Evolutionary conservation across 768 basidiomycete species (phyloP).

Genomic region (Rubroboletus satanas): DNA sequence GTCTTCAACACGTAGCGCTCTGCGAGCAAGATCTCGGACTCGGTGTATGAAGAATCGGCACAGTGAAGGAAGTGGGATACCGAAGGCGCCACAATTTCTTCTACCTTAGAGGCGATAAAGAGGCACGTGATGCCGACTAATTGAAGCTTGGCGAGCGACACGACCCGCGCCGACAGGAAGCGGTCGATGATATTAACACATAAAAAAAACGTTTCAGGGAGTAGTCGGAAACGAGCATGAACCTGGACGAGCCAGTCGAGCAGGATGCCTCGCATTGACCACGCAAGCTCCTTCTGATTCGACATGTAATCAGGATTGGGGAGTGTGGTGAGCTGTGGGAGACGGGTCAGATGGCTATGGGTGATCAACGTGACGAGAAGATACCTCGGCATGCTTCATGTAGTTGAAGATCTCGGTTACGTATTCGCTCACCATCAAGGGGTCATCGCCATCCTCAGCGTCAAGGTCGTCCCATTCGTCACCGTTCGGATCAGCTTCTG

Average conservation of each 20-base stretch:
- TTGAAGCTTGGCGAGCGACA: constrained; percentile 82
- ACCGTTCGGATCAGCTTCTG: constrained; percentile 63
- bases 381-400: constrained; percentile 80
- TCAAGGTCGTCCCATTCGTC: constrained; percentile 88
- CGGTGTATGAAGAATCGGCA: constrained; percentile 71
- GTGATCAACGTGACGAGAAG: constrained; percentile 3
- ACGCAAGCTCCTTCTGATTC: constrained; percentile 75
- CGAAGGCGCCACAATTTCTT: constrained; percentile 87
- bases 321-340: constrained; percentile 62
- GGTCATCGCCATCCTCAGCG: constrained; percentile 87
- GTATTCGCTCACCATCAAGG: constrained; percentile 96
- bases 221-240: constrained; percentile 78
- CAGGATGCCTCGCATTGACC: constrained; percentile 86
- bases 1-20: constrained; percentile 86
- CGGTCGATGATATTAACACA: constrained; percentile 82
- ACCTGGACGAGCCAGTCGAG: constrained; percentile 94
- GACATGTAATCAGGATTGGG: constrained; percentile 86
- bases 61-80: constrained; percentile 76
- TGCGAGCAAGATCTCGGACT: constrained; percentile 81
- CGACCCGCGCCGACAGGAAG: constrained; percentile 64
- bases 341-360: background rate
- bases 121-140: constrained; percentile 87
- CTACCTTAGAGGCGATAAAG: constrained; percentile 87
- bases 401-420: constrained; percentile 92
- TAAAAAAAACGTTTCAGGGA: constrained; percentile 90